Evolutionary conservation across 179 eudicot genomes (phyloP).

Genomic region (Beta corolliflora): DNA sequence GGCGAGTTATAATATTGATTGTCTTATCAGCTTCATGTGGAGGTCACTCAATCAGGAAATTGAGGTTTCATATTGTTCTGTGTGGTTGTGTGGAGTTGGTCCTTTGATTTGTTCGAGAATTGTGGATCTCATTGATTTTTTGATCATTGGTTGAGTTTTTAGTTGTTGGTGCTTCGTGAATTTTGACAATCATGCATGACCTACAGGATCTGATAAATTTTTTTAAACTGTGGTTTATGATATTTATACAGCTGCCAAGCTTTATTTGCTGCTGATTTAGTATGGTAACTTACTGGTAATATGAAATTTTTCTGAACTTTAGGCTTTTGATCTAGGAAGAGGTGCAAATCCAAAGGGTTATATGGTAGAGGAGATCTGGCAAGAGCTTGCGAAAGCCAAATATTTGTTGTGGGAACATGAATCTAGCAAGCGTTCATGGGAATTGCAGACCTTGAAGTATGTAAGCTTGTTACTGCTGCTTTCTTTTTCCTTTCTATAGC

Average conservation of each 20-base stretch:
- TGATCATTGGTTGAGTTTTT: not conserved
- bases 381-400: constrained; percentile 85
- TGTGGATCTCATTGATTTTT: not conserved
- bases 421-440: constrained; percentile 69
- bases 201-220: not conserved
- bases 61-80: not conserved
- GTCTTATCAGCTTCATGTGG: no score
- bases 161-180: not conserved
- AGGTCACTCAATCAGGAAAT: not conserved
- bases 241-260: not conserved
- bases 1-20: no score
- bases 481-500: not conserved
- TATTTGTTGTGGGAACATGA: constrained; percentile 79
- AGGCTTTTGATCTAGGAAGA: constrained; percentile 94
- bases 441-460: constrained; percentile 72
- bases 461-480: constrained; percentile 18
- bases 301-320: not conserved
- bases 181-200: not conserved
- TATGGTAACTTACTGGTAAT: constrained; percentile 3
- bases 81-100: not conserved
- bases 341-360: constrained; percentile 70
- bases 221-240: not conserved
- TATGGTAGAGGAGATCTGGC: constrained; percentile 92
- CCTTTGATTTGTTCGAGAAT: not conserved
- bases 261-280: not conserved